Evolutionary conservation across 306 rosid genomes (phyloP).

Genomic region (Glycine latifolia): DNA sequence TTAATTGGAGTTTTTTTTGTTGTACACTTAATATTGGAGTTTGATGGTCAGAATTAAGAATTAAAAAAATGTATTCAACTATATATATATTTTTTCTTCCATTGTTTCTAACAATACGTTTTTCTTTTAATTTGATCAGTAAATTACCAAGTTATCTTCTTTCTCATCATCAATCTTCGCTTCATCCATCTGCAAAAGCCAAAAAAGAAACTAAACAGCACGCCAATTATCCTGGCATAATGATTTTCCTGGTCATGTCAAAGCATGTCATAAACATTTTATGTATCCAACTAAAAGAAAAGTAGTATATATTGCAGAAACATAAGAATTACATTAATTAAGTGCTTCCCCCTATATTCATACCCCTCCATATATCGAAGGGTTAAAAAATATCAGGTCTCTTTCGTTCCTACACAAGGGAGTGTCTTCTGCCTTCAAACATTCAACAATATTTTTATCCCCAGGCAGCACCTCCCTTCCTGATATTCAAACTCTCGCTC

Average conservation of each 20-base stretch:
- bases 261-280: too few species aligned
- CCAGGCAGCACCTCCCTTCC: slow-evolving; percentile 20
- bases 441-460: slow-evolving; percentile 46
- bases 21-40: too few species aligned
- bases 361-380: slow-evolving; percentile 15
- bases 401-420: slow-evolving; percentile 43
- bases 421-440: slow-evolving; percentile 53
- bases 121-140: background rate
- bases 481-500: too few species aligned
- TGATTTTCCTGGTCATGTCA: too few species aligned
- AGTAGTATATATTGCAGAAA: background rate
- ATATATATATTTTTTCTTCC: background rate
- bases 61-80: too few species aligned
- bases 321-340: slow-evolving; percentile 9
- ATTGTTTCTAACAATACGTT: background rate
- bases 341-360: slow-evolving; percentile 27
- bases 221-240: too few species aligned
- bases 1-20: too few species aligned
- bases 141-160: background rate
- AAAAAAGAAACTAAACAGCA: background rate
- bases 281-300: background rate
- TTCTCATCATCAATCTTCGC: background rate
- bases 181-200: background rate
- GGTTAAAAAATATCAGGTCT: slow-evolving; percentile 32
- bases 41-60: too few species aligned